phyloP scores from a whole-genome alignment of 768 basidiomycete genomes.

The Kwoniella pini region DNA sequence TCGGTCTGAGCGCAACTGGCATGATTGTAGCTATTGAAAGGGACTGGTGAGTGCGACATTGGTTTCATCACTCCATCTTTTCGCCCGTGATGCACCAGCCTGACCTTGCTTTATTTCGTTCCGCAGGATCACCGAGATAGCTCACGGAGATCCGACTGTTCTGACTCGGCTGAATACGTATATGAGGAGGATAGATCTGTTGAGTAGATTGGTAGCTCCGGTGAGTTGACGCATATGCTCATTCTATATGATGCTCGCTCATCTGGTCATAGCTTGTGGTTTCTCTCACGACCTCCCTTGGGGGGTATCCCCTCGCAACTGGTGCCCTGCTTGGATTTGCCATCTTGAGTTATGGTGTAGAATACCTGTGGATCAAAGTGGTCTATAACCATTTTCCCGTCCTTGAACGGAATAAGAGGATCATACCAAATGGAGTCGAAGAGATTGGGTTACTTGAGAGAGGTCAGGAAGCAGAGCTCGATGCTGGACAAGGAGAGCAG shows the following conservation, averaged over 20 bases:
- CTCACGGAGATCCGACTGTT: slow-evolving; percentile 18
- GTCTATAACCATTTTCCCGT: slow-evolving; percentile 48
- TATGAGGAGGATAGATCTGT: slow-evolving; percentile 46
- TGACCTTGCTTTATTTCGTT: background rate
- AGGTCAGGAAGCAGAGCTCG: background rate
- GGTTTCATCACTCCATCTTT: too few relatives aligned
- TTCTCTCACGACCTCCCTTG: slow-evolving; percentile 38
- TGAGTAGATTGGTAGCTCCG: slow-evolving; percentile 45
- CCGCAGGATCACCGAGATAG: slow-evolving; percentile 47
- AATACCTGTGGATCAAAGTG: slow-evolving; percentile 48
- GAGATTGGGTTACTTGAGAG: background rate
- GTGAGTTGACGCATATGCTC: slow-evolving; percentile 17
- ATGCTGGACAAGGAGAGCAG: background rate
- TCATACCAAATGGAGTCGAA: background rate
- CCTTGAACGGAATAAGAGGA: slow-evolving; percentile 8
- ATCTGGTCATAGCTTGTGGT: slow-evolving; percentile 40
- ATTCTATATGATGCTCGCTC: background rate
- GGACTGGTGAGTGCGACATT: slow-evolving; percentile 53
- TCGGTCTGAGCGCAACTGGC: slow-evolving; percentile 40
- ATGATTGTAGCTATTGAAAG: slow-evolving; percentile 49
- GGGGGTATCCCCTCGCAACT: slow-evolving; percentile 36
- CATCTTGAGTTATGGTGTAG: slow-evolving; percentile 28
- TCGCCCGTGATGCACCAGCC: too few relatives aligned
- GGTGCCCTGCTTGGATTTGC: slow-evolving; percentile 29
- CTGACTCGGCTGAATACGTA: slow-evolving; percentile 49